phyloP scores from a whole-genome alignment of 2,329 filamentous ascomycete genomes.

The Nigrograna mackinnonii region DNA sequence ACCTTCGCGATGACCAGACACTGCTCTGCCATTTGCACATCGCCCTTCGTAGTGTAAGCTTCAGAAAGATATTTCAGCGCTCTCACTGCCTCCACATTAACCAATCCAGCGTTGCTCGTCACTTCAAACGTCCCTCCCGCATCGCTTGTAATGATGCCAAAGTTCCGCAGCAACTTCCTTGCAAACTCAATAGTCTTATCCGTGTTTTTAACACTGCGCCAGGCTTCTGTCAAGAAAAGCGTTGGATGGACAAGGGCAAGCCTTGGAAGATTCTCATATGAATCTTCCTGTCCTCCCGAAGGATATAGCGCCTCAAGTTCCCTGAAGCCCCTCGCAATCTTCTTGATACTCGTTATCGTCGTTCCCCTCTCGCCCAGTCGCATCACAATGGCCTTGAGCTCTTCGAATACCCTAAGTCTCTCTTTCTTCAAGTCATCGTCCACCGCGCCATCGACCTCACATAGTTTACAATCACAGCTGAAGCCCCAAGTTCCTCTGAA shows the following conservation, averaged over 20 bases:
- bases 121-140: conserved; percentile 11
- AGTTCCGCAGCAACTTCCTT: conserved; percentile 20
- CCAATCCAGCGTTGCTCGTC: conserved; percentile 14
- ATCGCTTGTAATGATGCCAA: conserved; percentile 17
- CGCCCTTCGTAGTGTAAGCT: conserved; percentile 14
- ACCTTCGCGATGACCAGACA: conserved; percentile 15
- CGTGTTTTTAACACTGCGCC: conserved; percentile 18
- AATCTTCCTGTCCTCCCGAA: conserved; percentile 3
- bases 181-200: conserved; percentile 24
- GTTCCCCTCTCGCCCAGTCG: conserved; percentile 12
- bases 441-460: conserved; percentile 13
- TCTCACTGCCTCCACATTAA: conserved; percentile 24
- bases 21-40: conserved; percentile 10
- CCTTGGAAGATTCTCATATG: conserved; percentile 16
- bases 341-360: conserved; percentile 24
- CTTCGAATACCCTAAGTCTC: conserved; percentile 17
- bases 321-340: conserved; percentile 17
- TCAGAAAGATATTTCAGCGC: conserved; percentile 24
- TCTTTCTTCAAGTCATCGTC: conserved; percentile 6
- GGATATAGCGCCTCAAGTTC: conserved; percentile 21
- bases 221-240: conserved; percentile 24
- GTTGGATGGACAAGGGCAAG: conserved; percentile 26
- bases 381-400: conserved; percentile 20
- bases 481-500: conserved; percentile 22
- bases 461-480: conserved; percentile 22